Evolutionary conservation across 1,284 basidiomycete species (phyloP), one percentile per base, ranked within the genome.

Genomic region (Ganoderma sinense): DNA sequence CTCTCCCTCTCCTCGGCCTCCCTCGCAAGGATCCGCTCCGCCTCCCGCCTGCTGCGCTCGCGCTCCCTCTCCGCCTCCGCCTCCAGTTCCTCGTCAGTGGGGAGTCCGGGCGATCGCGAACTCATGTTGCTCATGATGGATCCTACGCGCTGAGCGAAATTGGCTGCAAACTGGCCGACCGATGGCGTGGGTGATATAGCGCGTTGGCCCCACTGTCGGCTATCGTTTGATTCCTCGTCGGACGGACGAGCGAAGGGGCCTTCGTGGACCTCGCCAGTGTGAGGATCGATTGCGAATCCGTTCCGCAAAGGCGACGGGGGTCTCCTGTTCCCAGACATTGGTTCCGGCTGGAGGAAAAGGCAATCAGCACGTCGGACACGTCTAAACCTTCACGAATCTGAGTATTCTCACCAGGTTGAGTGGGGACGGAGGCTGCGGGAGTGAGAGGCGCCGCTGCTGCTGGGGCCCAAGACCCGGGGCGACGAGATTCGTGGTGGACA

Each of bases 21-120:
- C 66, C 81, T 83, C 0, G 84, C 90, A 39, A 94, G 80, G 73
- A 94, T 94, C 2, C 83, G 84, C 77, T 94, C 93, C 0, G 93
- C 93, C 78, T 94, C 92, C 40, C 88, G 83, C 66, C 93, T 82
- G 73, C 90, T 92, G 61, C 84, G 81, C 75, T 94, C 93, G 56
- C 93, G 87, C 78, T 94, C 92, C 41, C 87, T 82, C 70, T 91
- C 87, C 13, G 92, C 92, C 71, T 94, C 91, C 5, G 91, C 92
- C 78, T 94, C 93, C 13, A 95, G 80, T 76, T 95, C 91, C 0
- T 90, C 91, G 76, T 93, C 92, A 2, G 89, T 88, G 2, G 87
- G 91, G 69, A 91, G 82, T 26, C 77, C 76, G 23, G 83, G 81
- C 3, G 87, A 84, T 55, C 83, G 82, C 14, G 87, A 83, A 51